Evolutionary conservation across 129 eudicot species (phyloP).

Genomic region (Helichrysum umbraculigerum): DNA sequence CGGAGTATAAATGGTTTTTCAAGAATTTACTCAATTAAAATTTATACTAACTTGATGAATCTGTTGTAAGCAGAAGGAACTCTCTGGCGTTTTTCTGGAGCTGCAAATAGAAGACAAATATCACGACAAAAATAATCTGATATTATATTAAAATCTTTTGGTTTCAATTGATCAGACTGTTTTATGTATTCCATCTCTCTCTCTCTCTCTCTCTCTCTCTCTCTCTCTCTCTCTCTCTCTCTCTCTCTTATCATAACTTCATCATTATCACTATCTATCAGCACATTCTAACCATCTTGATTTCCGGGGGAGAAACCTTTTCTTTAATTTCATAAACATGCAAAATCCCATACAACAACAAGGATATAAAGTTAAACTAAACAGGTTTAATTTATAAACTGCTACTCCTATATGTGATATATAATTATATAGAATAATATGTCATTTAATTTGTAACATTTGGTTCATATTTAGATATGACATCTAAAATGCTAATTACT

Average conservation of each 20-base stretch:
- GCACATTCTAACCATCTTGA: constrained; percentile 37
- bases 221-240: constrained; percentile 34
- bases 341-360: constrained; percentile 13
- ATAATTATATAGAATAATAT: background rate
- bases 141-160: constrained; percentile 38
- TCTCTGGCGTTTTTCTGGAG: constrained; percentile 99
- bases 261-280: constrained; percentile 61
- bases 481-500: no score
- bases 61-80: constrained; percentile 99
- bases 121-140: constrained; percentile 42
- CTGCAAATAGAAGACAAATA: constrained; percentile 53
- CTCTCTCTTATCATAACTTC: constrained; percentile 57
- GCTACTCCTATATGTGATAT: background rate
- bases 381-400: background rate
- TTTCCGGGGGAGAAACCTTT: constrained; percentile 39
- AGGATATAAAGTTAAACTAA: background rate
- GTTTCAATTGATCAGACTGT: constrained; percentile 29
- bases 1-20: background rate
- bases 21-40: background rate
- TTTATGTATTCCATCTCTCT: constrained; percentile 27
- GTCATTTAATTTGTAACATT: background rate
- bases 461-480: background rate
- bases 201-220: constrained; percentile 24
- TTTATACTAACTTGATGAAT: constrained; percentile 80
- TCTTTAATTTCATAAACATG: constrained; percentile 15